phyloP scores from a whole-genome alignment of 108 stramenopile genomes.

The Nitzschia palea region DNA sequence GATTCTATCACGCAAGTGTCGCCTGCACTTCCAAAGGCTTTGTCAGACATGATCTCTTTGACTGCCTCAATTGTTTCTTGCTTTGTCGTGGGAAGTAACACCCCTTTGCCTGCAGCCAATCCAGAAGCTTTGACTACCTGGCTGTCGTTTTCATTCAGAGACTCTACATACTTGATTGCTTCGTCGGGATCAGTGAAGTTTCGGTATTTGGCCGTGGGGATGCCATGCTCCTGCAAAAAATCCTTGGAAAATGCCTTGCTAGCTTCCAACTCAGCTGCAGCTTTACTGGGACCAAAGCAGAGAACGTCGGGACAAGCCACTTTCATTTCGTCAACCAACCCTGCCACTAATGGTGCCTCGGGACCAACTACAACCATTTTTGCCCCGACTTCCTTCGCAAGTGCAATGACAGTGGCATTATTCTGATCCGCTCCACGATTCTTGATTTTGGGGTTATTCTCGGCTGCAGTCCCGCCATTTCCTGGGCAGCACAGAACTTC shows the following conservation, averaged over 20 bases:
- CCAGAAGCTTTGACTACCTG: constrained; percentile 99
- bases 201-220: constrained; percentile 94
- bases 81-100: constrained; percentile 88
- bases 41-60: constrained; percentile 93
- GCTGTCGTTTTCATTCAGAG: constrained; percentile 72
- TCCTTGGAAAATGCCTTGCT: constrained; percentile 99
- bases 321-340: constrained; percentile 85
- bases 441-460: constrained; percentile 65
- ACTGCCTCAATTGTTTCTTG: constrained; percentile 92
- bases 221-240: constrained; percentile 90
- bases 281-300: constrained; percentile 93
- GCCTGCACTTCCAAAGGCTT: constrained; percentile 92
- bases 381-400: constrained; percentile 58
- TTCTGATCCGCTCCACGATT: constrained; percentile 64
- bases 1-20: constrained; percentile 98
- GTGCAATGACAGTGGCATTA: constrained; percentile 70
- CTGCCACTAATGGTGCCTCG: constrained; percentile 94
- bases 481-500: constrained; percentile 80
- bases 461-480: constrained; percentile 83
- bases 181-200: constrained; percentile 86
- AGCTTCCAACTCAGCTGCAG: constrained; percentile 95
- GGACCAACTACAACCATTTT: constrained; percentile 96
- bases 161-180: constrained; percentile 84
- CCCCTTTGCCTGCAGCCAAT: constrained; percentile 99
- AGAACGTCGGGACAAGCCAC: constrained; percentile 78